Evolutionary conservation across 371 early-diverging fungal genomes (phyloP), one percentile per base, ranked within the genome.

Genomic region (Mortierella sp.): DNA sequence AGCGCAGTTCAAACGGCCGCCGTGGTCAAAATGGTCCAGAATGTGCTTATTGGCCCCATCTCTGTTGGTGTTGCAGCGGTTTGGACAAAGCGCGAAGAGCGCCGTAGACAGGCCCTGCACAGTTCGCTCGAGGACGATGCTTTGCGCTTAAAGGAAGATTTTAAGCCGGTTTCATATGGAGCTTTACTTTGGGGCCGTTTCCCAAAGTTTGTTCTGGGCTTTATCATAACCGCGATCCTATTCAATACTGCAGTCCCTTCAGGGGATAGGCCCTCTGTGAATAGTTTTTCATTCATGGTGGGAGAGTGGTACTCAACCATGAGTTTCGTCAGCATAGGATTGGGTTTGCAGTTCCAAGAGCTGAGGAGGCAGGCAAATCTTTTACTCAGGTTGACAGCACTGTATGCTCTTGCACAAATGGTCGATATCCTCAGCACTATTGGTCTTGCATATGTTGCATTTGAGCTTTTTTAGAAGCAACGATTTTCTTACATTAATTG

Each of bases 1-100:
- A 82, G 82, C 11, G 89, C 91, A 2, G 83, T 91, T 55, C 84
- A 88, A 47, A 89, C 90, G 0, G 82, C 90, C 4, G 91, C 89
- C 59, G 86, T 91, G 10, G 91, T 89, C 63, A 91, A 91, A 67
- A 91, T 91, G 90, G 85, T 91, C 52, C 91, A 91, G 65, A 91
- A 89, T 47, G 87, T 89, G 11, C 75, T 91, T 43, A 91, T 91
- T 67, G 91, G 91, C 1, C 89, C 90, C 22, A 73, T 91, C 4
- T 87, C 89, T 5, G 91, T 89, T 9, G 71, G 89, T 16, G 84
- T 89, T 70, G 89, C 90, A 0, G 89, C 86, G 70, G 88, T 83
- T 16, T 91, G 90, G 90, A 84, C 88, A 16, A 78, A 83, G 21
- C 87, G 88, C 58, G 89, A 89, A 69, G 70, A 89, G 3, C 77